Evolutionary conservation across 1,284 basidiomycete genomes (phyloP).

Genomic region (Trichosporon ovoides): DNA sequence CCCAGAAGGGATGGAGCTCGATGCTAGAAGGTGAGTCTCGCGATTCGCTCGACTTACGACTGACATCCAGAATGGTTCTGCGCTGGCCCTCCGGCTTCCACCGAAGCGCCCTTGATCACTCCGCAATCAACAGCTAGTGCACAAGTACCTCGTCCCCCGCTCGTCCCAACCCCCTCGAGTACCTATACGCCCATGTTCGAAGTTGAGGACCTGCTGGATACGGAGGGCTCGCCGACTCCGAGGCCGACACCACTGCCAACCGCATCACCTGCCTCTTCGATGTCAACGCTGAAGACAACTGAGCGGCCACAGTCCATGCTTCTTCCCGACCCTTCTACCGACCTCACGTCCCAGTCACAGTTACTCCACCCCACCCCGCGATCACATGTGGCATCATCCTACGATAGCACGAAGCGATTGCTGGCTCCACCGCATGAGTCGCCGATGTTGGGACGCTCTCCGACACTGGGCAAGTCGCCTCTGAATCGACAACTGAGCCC

Average conservation of each 20-base stretch:
- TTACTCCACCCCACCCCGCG: background rate
- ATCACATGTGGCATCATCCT: background rate
- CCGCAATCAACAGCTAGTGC: background rate
- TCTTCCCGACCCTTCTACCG: background rate
- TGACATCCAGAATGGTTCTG: conserved; percentile 39
- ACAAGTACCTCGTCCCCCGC: background rate
- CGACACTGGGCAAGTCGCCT: conserved; percentile 1
- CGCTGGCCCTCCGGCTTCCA: conserved; percentile 15
- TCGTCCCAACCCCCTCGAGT: background rate
- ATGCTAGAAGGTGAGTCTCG: conserved; percentile 43
- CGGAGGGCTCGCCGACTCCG: background rate
- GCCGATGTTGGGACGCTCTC: background rate
- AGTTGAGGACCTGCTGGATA: background rate
- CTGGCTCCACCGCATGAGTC: background rate
- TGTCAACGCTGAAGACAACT: background rate
- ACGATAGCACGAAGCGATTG: background rate
- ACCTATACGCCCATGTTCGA: background rate
- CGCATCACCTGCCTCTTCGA: background rate
- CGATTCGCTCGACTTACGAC: background rate
- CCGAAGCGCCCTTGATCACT: too few relatives aligned
- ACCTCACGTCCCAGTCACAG: background rate
- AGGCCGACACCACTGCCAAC: background rate
- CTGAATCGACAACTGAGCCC: background rate
- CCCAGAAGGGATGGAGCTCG: conserved; percentile 39
- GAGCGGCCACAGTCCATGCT: background rate